A percentile compares a stretch with the other conserved stretches of the same genome.
phyloP scores from a whole-genome alignment of 2,329 filamentous ascomycete species.

The Penicillium nordicum region DNA sequence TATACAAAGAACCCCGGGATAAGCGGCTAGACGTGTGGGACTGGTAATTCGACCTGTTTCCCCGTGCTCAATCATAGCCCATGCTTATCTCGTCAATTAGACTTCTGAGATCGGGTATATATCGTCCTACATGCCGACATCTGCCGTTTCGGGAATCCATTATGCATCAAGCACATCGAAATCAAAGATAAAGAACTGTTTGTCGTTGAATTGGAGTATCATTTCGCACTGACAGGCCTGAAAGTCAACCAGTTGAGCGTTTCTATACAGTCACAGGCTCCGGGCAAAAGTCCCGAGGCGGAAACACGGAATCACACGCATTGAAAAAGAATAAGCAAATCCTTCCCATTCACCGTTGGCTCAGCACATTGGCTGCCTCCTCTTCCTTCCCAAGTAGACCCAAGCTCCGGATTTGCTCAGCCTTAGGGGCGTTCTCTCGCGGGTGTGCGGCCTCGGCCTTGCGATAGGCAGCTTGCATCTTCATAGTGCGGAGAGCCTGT shows the following conservation, averaged over 20 bases:
- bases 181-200: neutral
- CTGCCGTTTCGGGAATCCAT: neutral
- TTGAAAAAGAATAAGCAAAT: slow-evolving; percentile 26
- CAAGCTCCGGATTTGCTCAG: slow-evolving; percentile 81
- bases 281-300: slow-evolving; percentile 20
- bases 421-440: slow-evolving; percentile 75
- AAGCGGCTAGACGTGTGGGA: neutral
- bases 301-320: slow-evolving; percentile 29
- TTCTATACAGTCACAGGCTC: slow-evolving; percentile 36
- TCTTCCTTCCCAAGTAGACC: slow-evolving; percentile 82
- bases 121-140: neutral
- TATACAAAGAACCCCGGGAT: neutral
- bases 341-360: slow-evolving; percentile 21
- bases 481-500: slow-evolving; percentile 72
- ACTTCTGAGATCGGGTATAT: neutral
- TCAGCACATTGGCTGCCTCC: slow-evolving; percentile 62
- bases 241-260: slow-evolving; percentile 23
- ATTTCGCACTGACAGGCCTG: slow-evolving; percentile 22
- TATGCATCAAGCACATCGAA: neutral
- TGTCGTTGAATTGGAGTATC: slow-evolving; percentile 26
- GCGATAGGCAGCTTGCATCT: slow-evolving; percentile 80
- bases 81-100: neutral
- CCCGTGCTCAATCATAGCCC: neutral
- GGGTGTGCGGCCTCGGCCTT: slow-evolving; percentile 71
- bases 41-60: neutral